Conservation (phyloP, 768 basidiomycete genomes). For the Lactarius hatsudake region DNA sequence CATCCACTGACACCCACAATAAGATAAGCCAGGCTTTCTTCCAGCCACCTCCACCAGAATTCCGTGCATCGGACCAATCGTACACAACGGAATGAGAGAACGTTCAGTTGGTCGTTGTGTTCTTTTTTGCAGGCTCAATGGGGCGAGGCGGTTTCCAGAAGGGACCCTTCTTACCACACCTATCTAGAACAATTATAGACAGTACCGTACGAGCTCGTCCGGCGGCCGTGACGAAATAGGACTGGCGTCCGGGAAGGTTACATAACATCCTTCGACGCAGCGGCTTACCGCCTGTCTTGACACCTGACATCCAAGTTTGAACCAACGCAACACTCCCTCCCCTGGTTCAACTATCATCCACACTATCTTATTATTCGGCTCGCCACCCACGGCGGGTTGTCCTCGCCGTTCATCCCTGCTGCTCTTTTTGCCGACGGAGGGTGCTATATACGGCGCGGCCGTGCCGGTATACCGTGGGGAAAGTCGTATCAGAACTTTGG, state of each 20-base stretch:
- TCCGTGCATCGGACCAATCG: slow-evolving; percentile 19
- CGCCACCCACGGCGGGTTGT: not conserved
- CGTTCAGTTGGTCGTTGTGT: slow-evolving; percentile 4
- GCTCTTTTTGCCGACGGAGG: slow-evolving; percentile 12
- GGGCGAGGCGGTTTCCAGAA: slow-evolving; percentile 14
- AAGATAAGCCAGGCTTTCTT: not conserved
- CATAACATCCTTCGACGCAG: slow-evolving; percentile 18
- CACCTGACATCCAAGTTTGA: not conserved
- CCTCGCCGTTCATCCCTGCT: not conserved
- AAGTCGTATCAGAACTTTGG: slow-evolving; percentile 21
- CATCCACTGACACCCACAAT: not conserved
- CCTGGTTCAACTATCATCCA: not conserved
- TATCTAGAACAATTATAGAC: slow-evolving; percentile 15
- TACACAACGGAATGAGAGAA: not conserved
- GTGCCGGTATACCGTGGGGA: slow-evolving; percentile 19
- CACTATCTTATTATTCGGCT: not conserved
- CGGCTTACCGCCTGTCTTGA: slow-evolving; percentile 25
- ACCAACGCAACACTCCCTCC: not conserved
- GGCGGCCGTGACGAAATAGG: slow-evolving; percentile 19
- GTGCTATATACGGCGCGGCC: slow-evolving; percentile 10
- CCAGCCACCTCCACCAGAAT: slow-evolving; percentile 3
- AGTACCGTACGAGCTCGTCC: slow-evolving; percentile 1
- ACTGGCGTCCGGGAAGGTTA: not conserved
- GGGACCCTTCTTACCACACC: slow-evolving; percentile 4
- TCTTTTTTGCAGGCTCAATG: not conserved